Base-by-base conservation (phyloP, 2,329 filamentous ascomycete genomes). In the Fusarium floridanum region DNA sequence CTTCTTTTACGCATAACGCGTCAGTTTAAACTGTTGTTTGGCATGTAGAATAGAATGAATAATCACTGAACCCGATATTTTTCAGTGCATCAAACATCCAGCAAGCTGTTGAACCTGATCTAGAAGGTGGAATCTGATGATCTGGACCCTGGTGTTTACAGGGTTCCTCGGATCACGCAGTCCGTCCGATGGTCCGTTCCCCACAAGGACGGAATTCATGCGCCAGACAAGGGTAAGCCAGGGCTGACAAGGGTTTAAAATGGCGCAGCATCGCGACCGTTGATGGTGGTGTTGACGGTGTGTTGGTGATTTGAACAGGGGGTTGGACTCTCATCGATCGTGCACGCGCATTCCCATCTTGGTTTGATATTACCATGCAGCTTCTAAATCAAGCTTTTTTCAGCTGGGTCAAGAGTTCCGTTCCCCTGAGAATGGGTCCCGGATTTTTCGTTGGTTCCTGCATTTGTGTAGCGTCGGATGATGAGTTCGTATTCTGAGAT, bases 181-280 rank as follows among this genome's bases (percentile, higher is more conserved):
- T 53, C 48, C 48, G 48, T 29, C 48, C 48, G 48, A 53, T 53
- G 48, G 48, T 53, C 24, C 48, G 48, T 53, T 53, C 48, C 48
- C 48, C 48, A 53, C 48, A 53, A 29, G 48, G 43, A 53, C 48
- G 48, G 48, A 53, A 53, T 53, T 53, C 48, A 53, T 53, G 48
- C 48, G 48, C 48, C 48, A 53, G 48, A 29, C 48, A 53, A 53
- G 48, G 48, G 48, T 53, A 29, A 10, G 9, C 48, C 27, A 53
- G 27, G 48, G 43, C 43, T 48, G 43, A 53, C 48, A 53, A 53
- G 48, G 48, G 48, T 53, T 48, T 48, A 29, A 48, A 48, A 48
- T 48, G 22, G 43, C 43, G 22, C 43, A 48, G 43, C 22, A 48
- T 45, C 45, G 4, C 24, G 1, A 27, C 45, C 48, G 48, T 53